Conservation (phyloP, 495 filamentous ascomycete species). For the Xylaria venustula region DNA sequence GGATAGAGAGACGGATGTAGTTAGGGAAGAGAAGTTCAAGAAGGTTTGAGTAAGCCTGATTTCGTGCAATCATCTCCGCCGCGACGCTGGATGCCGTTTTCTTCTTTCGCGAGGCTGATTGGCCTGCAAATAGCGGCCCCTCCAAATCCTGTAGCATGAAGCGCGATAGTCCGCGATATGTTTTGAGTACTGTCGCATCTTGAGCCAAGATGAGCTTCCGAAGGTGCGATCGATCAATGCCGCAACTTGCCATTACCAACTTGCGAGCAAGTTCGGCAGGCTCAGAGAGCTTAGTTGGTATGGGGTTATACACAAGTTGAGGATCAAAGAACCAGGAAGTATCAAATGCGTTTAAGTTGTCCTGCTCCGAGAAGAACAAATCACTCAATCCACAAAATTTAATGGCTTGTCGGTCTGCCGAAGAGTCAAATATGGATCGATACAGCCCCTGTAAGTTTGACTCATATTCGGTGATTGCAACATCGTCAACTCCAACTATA, state of each 20-base stretch:
- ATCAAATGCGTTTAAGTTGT: neutral
- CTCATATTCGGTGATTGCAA: conserved; percentile 35
- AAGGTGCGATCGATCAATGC: conserved; percentile 23
- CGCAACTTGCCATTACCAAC: conserved; percentile 35
- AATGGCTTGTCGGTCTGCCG: neutral
- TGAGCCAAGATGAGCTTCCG: conserved; percentile 34
- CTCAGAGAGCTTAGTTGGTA: conserved; percentile 29
- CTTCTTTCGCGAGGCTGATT: conserved; percentile 31
- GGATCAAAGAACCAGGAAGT: neutral
- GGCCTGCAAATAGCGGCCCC: conserved; percentile 22
- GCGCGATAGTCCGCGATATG: conserved; percentile 45
- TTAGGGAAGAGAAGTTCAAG: conserved; percentile 38
- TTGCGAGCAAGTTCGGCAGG: conserved; percentile 38
- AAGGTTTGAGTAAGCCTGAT: conserved; percentile 44
- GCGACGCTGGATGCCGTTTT: conserved; percentile 34
- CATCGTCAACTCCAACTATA: conserved; percentile 39
- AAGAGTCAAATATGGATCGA: conserved; percentile 15
- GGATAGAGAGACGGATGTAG: conserved; percentile 39
- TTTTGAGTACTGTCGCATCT: conserved; percentile 32
- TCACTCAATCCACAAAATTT: conserved; percentile 6
- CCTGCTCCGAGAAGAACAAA: conserved; percentile 18
- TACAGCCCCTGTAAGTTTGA: conserved; percentile 33
- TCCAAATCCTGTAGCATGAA: conserved; percentile 49
- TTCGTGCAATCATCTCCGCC: conserved; percentile 38
- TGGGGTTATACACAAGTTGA: conserved; percentile 21